Conservation (phyloP, 345 rosid species). For the Salix caprea region DNA sequence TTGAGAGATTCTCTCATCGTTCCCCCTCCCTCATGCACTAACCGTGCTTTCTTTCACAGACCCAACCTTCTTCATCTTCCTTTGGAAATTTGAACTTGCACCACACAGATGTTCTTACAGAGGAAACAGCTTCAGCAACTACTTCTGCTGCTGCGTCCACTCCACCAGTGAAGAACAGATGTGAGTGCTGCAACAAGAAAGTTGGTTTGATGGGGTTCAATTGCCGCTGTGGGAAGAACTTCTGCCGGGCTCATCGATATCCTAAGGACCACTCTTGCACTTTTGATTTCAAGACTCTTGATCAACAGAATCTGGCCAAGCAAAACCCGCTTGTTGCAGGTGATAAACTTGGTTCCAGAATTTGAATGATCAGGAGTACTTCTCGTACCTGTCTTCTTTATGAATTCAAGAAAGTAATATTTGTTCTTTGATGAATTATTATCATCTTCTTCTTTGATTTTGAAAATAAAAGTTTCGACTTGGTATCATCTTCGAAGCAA, state of each 20-base stretch:
- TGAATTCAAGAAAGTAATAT: neutral
- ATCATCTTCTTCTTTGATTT: neutral
- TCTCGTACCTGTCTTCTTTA: neutral
- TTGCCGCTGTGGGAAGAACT: constrained; percentile 28
- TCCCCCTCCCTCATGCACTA: too few species aligned
- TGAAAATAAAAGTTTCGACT: neutral
- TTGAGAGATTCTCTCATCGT: too few species aligned
- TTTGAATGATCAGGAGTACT: neutral
- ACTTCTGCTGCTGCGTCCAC: neutral
- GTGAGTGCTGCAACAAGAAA: constrained; percentile 19
- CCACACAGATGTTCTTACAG: neutral
- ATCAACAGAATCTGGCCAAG: constrained; percentile 13
- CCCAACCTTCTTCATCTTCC: too few species aligned
- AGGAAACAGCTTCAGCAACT: neutral
- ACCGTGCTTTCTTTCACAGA: too few species aligned
- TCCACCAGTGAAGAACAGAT: neutral
- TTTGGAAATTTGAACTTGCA: too few species aligned
- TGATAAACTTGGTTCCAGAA: constrained; percentile 17
- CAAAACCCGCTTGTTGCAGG: constrained; percentile 19
- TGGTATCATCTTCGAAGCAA: neutral
- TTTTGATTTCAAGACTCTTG: constrained; percentile 27
- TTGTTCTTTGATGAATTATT: neutral
- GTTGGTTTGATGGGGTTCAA: constrained; percentile 19
- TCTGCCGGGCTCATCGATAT: constrained; percentile 32
- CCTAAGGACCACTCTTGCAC: constrained; percentile 35